Evolutionary conservation across 306 rosid species (phyloP), one percentile per base, ranked within the genome.

Genomic region (Cicer cuneatum): DNA sequence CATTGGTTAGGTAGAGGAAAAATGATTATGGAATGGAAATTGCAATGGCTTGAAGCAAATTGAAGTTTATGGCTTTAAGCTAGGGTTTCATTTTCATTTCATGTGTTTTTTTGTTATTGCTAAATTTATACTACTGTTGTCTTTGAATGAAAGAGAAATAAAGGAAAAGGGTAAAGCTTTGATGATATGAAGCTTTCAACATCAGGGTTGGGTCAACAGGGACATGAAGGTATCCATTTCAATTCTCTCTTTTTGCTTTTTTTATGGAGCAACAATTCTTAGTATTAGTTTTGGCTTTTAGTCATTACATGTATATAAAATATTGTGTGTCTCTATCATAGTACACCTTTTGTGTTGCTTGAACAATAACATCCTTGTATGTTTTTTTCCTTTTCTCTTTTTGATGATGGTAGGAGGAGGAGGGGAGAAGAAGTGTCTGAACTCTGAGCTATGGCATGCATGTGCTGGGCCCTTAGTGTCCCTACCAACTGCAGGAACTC

Each of bases 391-490:
- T 49, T 61, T 59, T 66, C 63, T 67, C 43, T 71, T 71, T 86
- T 47, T 72, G 72, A 74, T 78, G 79, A 78, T 85, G 81, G 66
- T 78, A 83, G 90, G 87, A 75, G 92, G 82, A 83, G 90, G 87
- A 78, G 92, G 83, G 73, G 98, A 92, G 84, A 92, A 92, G 92
- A 92, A 92, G 71, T 90, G 96, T 88, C 82, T 92, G 86, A 92
- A 92, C 87, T 92, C 98, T 66, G 98, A 92, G 93, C 89, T 92
- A 62, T 92, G 98, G 98, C 98, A 92, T 88, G 98, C 98, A 66
- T 92, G 98, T 70, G 98, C 96, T 24, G 98, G 98, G 69, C 98
- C 98, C 73, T 80, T 92, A 8, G 98, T 92, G 85, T 92, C 96
- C 83, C 96, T 92, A 74, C 98, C 98, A 33, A 85, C 88, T 39